phyloP scores from a whole-genome alignment of 352 stramenopile genomes.

The Globisporangium cederbergense region DNA sequence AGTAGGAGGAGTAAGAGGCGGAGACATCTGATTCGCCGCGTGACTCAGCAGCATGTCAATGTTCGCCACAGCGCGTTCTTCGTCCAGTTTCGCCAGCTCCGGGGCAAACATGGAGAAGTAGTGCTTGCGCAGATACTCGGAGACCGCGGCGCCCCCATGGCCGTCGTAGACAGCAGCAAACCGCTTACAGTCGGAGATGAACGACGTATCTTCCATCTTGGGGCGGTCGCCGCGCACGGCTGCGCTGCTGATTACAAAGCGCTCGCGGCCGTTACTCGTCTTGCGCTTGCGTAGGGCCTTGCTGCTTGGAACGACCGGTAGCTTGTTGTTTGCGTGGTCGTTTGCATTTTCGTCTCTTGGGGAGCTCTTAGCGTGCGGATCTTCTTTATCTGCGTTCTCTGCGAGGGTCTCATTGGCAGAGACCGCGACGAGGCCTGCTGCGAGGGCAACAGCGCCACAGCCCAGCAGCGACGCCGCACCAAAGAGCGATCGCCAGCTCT shows the following conservation, averaged over 20 bases:
- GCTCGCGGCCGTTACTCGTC: slow-evolving; percentile 31
- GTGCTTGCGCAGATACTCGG: slow-evolving; percentile 60
- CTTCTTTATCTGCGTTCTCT: background rate
- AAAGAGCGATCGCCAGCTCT: slow-evolving; percentile 2
- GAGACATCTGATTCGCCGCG: background rate
- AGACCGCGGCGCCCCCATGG: slow-evolving; percentile 67
- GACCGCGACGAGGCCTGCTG: background rate
- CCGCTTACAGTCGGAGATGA: slow-evolving; percentile 75
- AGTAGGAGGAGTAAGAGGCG: background rate
- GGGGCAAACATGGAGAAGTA: slow-evolving; percentile 57
- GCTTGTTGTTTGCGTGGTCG: background rate
- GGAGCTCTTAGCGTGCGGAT: background rate
- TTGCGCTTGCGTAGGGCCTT: slow-evolving; percentile 42
- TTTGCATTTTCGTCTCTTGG: background rate
- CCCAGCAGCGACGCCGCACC: slow-evolving; percentile 1
- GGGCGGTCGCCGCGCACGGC: slow-evolving; percentile 70
- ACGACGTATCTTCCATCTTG: slow-evolving; percentile 84
- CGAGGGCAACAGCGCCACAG: background rate
- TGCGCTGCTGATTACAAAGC: slow-evolving; percentile 56
- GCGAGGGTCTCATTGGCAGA: background rate
- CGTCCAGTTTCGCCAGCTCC: slow-evolving; percentile 38
- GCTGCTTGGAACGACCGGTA: background rate
- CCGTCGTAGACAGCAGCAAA: slow-evolving; percentile 84
- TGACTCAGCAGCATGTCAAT: background rate
- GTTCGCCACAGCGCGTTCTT: slow-evolving; percentile 13